Percentiles rank a stretch among this genome's conserved stretches.
These are phyloP conservation scores for Colletotrichum shisoi DNA, from an alignment of 2,329 filamentous ascomycete genomes.

Conservation along the genomic window DNA sequence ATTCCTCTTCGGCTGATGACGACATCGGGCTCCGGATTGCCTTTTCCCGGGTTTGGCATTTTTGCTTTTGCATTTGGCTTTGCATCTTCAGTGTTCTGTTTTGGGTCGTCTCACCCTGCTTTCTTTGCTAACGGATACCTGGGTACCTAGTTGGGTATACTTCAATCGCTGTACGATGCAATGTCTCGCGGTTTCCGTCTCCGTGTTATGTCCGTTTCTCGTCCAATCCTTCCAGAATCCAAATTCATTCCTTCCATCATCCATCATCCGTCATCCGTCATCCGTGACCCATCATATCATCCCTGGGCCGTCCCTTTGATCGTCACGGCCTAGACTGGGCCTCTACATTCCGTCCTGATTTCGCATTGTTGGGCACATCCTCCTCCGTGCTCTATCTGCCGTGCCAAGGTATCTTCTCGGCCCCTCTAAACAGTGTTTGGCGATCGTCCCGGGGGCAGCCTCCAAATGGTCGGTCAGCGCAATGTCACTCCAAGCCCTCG, in stretches of 20 bases:
- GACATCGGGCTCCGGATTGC: constrained; percentile 1
- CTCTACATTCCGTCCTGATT: not conserved
- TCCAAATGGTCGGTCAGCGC: not conserved
- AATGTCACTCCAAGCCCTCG: not conserved
- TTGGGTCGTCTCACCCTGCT: not conserved
- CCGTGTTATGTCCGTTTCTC: too few relatives aligned
- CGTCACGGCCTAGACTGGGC: constrained; percentile 3
- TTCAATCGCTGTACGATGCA: too few relatives aligned
- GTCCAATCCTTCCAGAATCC: not conserved
- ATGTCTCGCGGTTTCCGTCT: not conserved
- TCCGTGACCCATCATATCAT: not conserved
- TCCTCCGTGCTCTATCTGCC: not conserved
- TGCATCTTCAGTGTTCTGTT: not conserved
- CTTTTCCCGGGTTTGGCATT: not conserved
- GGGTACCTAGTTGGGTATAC: too few relatives aligned
- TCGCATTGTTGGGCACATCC: not conserved
- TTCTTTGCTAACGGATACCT: too few relatives aligned
- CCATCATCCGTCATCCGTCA: not conserved
- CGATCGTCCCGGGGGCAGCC: constrained; percentile 18
- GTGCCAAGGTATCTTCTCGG: not conserved
- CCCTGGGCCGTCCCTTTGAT: not conserved
- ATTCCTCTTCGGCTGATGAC: constrained; percentile 29
- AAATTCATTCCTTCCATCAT: not conserved
- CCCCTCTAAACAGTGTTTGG: constrained; percentile 33
- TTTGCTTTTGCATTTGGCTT: not conserved